These are phyloP conservation scores for Blastobotrys mokoenaii DNA, from an alignment of 805 yeast species.

Conservation along the genomic window DNA sequence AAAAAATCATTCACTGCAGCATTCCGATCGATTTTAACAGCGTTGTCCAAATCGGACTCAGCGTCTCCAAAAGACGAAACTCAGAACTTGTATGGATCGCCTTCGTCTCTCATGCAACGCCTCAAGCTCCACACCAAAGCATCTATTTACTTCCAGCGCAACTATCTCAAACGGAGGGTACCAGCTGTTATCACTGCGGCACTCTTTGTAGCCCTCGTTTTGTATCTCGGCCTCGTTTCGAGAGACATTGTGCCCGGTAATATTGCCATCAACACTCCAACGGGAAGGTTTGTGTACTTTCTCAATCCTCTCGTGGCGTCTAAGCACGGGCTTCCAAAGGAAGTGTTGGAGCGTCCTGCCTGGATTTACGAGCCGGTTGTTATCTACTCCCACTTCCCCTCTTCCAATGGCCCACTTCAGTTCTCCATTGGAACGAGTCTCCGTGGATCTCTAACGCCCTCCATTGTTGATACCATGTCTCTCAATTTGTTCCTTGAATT, in stretches of 20 bases:
- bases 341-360: too few relatives aligned
- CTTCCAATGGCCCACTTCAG: neutral
- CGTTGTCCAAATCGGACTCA: neutral
- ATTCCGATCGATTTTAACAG: neutral
- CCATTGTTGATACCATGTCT: constrained; percentile 4
- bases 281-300: constrained; percentile 2
- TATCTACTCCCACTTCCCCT: neutral
- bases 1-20: neutral
- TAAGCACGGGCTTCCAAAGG: too few relatives aligned
- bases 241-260: neutral
- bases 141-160: constrained; percentile 1
- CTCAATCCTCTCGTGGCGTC: too few relatives aligned
- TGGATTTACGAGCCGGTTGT: constrained; percentile 2
- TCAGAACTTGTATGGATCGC: too few relatives aligned
- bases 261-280: neutral
- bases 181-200: neutral
- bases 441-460: constrained; percentile 3
- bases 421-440: neutral
- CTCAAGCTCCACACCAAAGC: constrained; percentile 1
- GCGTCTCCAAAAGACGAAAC: neutral
- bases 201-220: neutral
- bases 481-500: constrained; percentile 40
- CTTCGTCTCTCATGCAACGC: neutral
- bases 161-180: constrained; percentile 3
- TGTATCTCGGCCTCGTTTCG: constrained; percentile 2